These are phyloP conservation scores for Fusarium solani-melongenae DNA, from an alignment of 2,329 filamentous ascomycete species.

Conservation along the genomic window DNA sequence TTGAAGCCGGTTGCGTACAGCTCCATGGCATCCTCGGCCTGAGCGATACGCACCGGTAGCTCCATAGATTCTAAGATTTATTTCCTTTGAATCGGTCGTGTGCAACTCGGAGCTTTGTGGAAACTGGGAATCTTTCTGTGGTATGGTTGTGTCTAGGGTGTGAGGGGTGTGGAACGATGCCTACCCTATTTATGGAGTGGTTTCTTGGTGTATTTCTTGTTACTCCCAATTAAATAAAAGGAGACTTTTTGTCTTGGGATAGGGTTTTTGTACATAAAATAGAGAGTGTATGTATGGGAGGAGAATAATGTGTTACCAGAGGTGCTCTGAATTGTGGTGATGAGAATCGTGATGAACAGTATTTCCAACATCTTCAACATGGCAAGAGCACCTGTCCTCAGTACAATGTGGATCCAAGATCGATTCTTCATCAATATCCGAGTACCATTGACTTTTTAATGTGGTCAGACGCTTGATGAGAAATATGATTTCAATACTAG, in stretches of 20 bases:
- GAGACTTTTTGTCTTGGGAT: neutral
- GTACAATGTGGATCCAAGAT: neutral
- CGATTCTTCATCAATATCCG: neutral
- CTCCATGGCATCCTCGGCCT: slow-evolving; percentile 50
- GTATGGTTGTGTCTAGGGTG: neutral
- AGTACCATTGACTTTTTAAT: neutral
- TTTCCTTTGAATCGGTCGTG: neutral
- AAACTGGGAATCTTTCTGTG: neutral
- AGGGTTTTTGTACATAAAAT: neutral
- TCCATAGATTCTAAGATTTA: neutral
- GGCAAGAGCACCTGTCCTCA: neutral
- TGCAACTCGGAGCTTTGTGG: neutral
- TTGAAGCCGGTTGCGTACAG: slow-evolving; percentile 69
- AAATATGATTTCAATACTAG: neutral
- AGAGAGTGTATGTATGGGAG: neutral
- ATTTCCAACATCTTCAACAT: accelerated
- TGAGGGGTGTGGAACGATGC: neutral
- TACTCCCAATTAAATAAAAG: neutral
- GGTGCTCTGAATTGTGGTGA: neutral
- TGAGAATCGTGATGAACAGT: accelerated
- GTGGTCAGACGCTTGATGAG: accelerated
- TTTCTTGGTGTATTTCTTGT: neutral
- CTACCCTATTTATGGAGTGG: neutral
- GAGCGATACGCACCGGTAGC: slow-evolving; percentile 11
- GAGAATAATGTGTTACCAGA: neutral